Evolutionary conservation across 345 rosid species (phyloP).

Genomic region (Brassica juncea): DNA sequence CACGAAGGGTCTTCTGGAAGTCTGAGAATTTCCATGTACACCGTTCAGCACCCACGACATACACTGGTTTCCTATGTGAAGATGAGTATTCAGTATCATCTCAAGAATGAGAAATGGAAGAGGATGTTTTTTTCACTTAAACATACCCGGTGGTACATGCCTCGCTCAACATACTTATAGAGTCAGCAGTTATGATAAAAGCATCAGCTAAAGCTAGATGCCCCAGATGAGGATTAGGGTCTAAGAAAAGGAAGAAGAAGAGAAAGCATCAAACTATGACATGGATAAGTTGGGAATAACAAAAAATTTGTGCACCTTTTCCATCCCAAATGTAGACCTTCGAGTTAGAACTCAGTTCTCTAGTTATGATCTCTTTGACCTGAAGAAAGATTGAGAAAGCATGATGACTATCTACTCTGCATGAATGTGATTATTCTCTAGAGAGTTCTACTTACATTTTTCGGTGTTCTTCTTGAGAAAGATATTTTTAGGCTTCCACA

Average conservation of each 20-base stretch:
- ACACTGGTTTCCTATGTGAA: slow-evolving; percentile 77
- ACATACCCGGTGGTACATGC: slow-evolving; percentile 93
- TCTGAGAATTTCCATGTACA: slow-evolving; percentile 88
- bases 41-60: slow-evolving; percentile 71
- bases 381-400: slow-evolving; percentile 27
- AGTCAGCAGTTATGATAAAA: slow-evolving; percentile 90
- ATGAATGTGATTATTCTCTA: background rate
- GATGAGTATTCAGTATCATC: slow-evolving; percentile 8
- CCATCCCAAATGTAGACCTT: slow-evolving; percentile 83
- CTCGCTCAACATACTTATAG: slow-evolving; percentile 96
- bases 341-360: slow-evolving; percentile 56
- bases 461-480: slow-evolving; percentile 77
- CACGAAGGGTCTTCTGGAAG: slow-evolving; percentile 69
- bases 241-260: slow-evolving; percentile 41
- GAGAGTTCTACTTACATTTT: slow-evolving; percentile 44
- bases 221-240: slow-evolving; percentile 85
- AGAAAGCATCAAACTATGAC: slow-evolving; percentile 1
- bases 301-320: slow-evolving; percentile 48
- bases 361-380: slow-evolving; percentile 56
- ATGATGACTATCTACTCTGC: background rate
- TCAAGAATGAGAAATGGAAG: background rate
- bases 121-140: background rate
- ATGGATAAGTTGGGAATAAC: background rate
- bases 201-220: slow-evolving; percentile 94
- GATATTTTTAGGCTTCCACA: slow-evolving; percentile 89